phyloP scores from a whole-genome alignment of 495 filamentous ascomycete species.

The Tuber microsphaerosporum region DNA sequence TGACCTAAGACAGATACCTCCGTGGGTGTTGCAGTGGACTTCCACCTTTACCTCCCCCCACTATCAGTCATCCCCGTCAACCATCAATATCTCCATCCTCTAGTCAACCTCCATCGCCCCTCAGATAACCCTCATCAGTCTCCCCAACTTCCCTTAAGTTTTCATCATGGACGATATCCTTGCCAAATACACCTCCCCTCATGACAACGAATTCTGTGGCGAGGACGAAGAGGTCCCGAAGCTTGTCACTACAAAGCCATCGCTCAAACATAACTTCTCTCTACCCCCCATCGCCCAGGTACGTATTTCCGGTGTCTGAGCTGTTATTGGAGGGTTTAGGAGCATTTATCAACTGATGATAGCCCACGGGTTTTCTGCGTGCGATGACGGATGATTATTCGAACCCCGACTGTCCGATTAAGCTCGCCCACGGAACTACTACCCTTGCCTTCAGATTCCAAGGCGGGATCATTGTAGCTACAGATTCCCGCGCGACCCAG shows the following conservation, averaged over 20 bases:
- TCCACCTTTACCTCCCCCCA: slow-evolving; percentile 10
- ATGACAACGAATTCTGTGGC: slow-evolving; percentile 51
- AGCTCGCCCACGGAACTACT: slow-evolving; percentile 97
- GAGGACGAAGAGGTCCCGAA: slow-evolving; percentile 58
- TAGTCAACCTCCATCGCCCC: slow-evolving; percentile 16
- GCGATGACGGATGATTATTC: slow-evolving; percentile 93
- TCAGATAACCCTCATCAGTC: not conserved
- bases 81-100: not conserved
- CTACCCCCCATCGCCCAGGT: slow-evolving; percentile 92
- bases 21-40: not conserved
- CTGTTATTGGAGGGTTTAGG: not conserved
- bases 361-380: slow-evolving; percentile 72
- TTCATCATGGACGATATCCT: slow-evolving; percentile 84
- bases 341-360: slow-evolving; percentile 5
- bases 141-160: not conserved
- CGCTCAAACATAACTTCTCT: slow-evolving; percentile 76
- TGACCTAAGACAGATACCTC: not conserved
- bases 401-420: slow-evolving; percentile 94
- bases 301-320: slow-evolving; percentile 41
- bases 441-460: slow-evolving; percentile 97
- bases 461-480: slow-evolving; percentile 95
- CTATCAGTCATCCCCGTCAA: slow-evolving; percentile 3
- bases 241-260: slow-evolving; percentile 54
- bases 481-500: slow-evolving; percentile 90
- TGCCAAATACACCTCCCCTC: slow-evolving; percentile 65